phyloP scores from a whole-genome alignment of 148 eudicot genomes.

The Rhododendron williamsianum region DNA sequence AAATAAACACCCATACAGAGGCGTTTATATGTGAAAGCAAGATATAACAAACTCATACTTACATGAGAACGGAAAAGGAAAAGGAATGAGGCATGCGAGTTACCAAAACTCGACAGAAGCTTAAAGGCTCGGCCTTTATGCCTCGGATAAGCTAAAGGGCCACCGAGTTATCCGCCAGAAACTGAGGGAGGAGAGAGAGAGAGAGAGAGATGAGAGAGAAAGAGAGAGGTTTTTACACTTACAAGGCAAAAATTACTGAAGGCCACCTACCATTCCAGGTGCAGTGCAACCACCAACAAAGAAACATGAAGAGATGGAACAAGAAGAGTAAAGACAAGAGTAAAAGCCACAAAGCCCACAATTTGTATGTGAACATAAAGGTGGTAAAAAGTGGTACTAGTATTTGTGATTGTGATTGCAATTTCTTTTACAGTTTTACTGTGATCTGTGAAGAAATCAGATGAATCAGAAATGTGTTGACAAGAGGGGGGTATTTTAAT shows the following conservation, averaged over 20 bases:
- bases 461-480: neutral
- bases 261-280: slow-evolving; percentile 9
- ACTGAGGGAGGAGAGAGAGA: neutral
- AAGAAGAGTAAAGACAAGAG: neutral
- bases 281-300: neutral
- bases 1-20: neutral
- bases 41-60: neutral
- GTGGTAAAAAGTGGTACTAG: neutral
- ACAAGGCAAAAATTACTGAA: neutral
- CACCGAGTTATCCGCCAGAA: slow-evolving; percentile 15
- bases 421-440: neutral
- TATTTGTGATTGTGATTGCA: too few relatives aligned
- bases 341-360: neutral
- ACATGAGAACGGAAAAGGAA: neutral
- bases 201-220: neutral
- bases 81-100: neutral
- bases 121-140: slow-evolving; percentile 1
- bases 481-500: neutral
- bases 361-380: neutral
- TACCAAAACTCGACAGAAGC: neutral
- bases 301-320: neutral
- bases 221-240: neutral
- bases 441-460: neutral
- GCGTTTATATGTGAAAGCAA: neutral
- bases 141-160: neutral